These are phyloP conservation scores for Allium sativum DNA, from an alignment of 106 monocot genomes.

Conservation along the genomic window DNA sequence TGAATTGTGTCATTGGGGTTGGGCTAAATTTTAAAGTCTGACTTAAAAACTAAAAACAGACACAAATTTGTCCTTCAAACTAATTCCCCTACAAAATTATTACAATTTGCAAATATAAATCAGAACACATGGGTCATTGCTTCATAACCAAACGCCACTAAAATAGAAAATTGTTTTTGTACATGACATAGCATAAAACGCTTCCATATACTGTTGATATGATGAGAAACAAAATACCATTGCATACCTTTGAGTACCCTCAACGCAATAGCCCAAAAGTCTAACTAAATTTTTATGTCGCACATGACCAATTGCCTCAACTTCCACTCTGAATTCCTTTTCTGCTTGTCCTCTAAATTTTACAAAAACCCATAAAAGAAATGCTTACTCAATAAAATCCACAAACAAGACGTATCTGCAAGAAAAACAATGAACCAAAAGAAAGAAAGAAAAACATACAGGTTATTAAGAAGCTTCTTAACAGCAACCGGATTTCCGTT, in stretches of 20 bases:
- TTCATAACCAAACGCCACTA: not conserved
- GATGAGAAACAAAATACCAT: not conserved
- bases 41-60: too few species aligned
- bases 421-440: not conserved
- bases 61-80: too few species aligned
- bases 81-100: too few species aligned
- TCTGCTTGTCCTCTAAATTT: slow-evolving; percentile 74
- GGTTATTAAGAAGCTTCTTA: slow-evolving; percentile 87
- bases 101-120: not conserved
- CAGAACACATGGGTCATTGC: not conserved
- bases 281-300: slow-evolving; percentile 93
- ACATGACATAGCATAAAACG: too few species aligned
- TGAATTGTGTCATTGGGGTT: too few species aligned
- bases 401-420: slow-evolving; percentile 4
- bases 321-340: slow-evolving; percentile 92
- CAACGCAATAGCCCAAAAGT: slow-evolving; percentile 83
- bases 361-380: not conserved
- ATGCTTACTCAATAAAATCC: not conserved
- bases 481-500: slow-evolving; percentile 80
- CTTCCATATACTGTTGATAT: not conserved
- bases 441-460: slow-evolving; percentile 30
- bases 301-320: slow-evolving; percentile 94
- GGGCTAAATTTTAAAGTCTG: too few species aligned
- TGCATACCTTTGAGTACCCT: slow-evolving; percentile 79
- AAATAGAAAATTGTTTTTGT: too few species aligned